Base-by-base conservation (phyloP, 192 early-diverging fungal species). In the Thoreauomyces humboldtii region DNA sequence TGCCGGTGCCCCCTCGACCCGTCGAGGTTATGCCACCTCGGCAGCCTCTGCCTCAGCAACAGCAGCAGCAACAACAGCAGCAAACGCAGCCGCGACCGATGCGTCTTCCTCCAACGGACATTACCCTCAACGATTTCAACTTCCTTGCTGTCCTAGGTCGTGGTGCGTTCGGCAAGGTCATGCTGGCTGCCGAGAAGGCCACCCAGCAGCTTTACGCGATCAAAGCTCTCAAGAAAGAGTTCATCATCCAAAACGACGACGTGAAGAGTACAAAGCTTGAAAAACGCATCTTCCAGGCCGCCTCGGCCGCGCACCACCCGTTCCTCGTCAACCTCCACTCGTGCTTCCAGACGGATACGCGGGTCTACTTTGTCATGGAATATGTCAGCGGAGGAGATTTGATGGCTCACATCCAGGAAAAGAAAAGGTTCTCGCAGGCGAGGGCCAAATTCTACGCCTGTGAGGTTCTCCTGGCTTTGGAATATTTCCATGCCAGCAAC, bases 101-200 rank as follows among this genome's bases (percentile, higher is more conserved):
- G 15, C 52, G 54, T 33, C 28, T 59, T 24, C 69, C 69, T 9
- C 61, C 61, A 7, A 61, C 51, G 57, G 42, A 72, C 28, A 71
- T 82, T 11, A 71, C 75, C 15, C 27, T 81, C 37, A 60, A 81
- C n/a, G 81, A 82, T 45, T 82, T 82, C 60, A 36, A 75, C 46
- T 78, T 82, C 36, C 59, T 95, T 51, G 86, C 93, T 17, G 95
- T 98, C 0, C 78, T 98, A 15, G 96, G 96, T 63, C 89, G 93
- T 69, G 96, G 96, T 59, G 94, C 94, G 71, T 98, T 96, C 80
- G 96, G 96, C 71, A 98, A 98, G 81, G 96, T 98, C 32, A 96
- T 98, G 95, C 77, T 98, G 54, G 91, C 95, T 12, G 85, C 91
- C 65, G 95, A 98, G 63, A 92, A 91, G 65, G 27, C 68, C 27